phyloP scores from a whole-genome alignment of 164 flowering plant genomes.

The Taxillus chinensis region DNA sequence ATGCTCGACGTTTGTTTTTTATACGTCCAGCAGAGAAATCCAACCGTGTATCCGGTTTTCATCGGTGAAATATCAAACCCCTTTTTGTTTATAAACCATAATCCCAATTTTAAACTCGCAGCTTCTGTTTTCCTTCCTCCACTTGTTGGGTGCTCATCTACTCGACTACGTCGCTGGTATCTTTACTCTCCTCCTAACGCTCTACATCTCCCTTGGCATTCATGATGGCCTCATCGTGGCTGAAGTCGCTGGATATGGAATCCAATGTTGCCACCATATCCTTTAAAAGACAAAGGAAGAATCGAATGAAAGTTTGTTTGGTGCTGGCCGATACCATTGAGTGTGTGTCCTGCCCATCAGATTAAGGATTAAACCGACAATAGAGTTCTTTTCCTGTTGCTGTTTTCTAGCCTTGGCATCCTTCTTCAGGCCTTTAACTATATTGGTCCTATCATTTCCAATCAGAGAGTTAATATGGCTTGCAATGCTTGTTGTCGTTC shows the following conservation, averaged over 20 bases:
- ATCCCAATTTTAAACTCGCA: too few relatives aligned
- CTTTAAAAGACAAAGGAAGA: constrained; percentile 36
- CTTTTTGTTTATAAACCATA: too few relatives aligned
- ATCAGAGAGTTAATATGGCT: constrained; percentile 41
- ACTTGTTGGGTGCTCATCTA: too few relatives aligned
- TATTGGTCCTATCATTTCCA: constrained; percentile 59
- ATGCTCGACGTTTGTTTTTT: too few relatives aligned
- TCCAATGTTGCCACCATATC: constrained; percentile 15
- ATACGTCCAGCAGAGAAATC: too few relatives aligned
- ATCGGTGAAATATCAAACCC: too few relatives aligned
- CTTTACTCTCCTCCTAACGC: too few relatives aligned
- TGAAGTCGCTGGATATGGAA: constrained; percentile 24
- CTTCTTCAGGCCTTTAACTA: constrained; percentile 53
- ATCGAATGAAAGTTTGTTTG: constrained; percentile 33
- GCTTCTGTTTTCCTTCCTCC: too few relatives aligned
- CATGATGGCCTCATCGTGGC: too few relatives aligned
- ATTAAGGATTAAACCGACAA: constrained; percentile 43
- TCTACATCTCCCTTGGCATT: too few relatives aligned
- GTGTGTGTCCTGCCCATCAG: constrained; percentile 62
- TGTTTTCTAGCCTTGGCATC: constrained; percentile 54
- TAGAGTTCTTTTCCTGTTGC: constrained; percentile 42
- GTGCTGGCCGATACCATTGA: constrained; percentile 16
- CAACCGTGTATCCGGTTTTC: too few relatives aligned
- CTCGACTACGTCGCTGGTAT: too few relatives aligned
- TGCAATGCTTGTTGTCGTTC: constrained; percentile 46